phyloP scores from a whole-genome alignment of 495 filamentous ascomycete species.

The Lichina pygmaea region DNA sequence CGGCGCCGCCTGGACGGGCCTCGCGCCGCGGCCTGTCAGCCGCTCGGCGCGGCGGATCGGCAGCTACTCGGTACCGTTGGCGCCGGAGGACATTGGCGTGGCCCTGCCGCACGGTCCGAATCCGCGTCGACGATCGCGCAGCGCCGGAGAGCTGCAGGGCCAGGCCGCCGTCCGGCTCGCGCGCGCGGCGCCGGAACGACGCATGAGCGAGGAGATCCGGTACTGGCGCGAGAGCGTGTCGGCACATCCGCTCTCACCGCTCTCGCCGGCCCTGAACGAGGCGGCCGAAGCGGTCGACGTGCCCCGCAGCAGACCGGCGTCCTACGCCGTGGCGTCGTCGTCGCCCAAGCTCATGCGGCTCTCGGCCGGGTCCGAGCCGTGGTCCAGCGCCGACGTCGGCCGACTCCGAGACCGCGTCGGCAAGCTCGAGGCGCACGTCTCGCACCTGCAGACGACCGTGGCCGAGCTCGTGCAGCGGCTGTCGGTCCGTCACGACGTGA shows the following conservation, averaged over 20 bases:
- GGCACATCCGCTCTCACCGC: slow-evolving; percentile 5
- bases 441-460: not conserved
- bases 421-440: not conserved
- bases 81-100: slow-evolving; percentile 20
- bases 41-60: slow-evolving; percentile 11
- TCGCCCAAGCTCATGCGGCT: not conserved
- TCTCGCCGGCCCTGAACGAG: slow-evolving; percentile 1
- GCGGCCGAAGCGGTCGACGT: not conserved
- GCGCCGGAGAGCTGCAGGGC: slow-evolving; percentile 12
- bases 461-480: not conserved
- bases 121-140: slow-evolving; percentile 22
- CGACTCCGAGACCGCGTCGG: not conserved
- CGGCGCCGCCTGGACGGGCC: slow-evolving; percentile 15
- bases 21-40: slow-evolving; percentile 26
- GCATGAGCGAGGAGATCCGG: slow-evolving; percentile 28
- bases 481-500: no score
- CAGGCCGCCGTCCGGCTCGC: slow-evolving; percentile 8
- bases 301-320: not conserved
- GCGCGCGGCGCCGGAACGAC: slow-evolving; percentile 12
- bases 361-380: not conserved
- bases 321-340: not conserved
- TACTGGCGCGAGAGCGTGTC: slow-evolving; percentile 20
- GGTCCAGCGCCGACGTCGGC: not conserved
- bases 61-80: slow-evolving; percentile 9
- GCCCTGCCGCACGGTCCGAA: slow-evolving; percentile 21